Percentiles rank a stretch among this genome's conserved stretches.
Conservation (phyloP, 2,329 filamentous ascomycete genomes). For the Arachnomyces sp. region DNA sequence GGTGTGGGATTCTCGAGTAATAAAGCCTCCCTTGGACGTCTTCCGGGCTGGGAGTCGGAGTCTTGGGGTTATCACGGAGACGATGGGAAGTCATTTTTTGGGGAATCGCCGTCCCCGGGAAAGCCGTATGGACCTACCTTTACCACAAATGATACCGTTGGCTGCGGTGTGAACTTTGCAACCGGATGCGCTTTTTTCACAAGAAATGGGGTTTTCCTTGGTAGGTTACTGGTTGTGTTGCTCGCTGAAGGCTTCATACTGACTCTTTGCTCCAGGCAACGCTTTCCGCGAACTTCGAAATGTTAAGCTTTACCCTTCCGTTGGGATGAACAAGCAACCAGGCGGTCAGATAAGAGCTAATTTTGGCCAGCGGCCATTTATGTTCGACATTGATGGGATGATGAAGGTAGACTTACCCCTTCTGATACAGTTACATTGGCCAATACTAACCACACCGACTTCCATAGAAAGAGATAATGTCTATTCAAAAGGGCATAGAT, state of each 20-base stretch:
- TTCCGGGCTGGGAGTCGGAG: conserved; percentile 58
- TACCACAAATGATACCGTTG: conserved; percentile 51
- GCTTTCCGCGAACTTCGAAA: conserved; percentile 40
- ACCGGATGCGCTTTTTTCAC: conserved; percentile 57
- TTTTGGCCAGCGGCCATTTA: conserved; percentile 65
- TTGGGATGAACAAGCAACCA: conserved; percentile 57
- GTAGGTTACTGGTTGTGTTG: conserved; percentile 28
- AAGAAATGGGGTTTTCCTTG: conserved; percentile 52
- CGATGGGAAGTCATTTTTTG: conserved; percentile 55
- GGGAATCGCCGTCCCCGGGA: conserved; percentile 45
- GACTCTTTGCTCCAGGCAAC: conserved; percentile 42
- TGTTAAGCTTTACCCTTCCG: conserved; percentile 44
- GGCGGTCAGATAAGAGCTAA: conserved; percentile 52
- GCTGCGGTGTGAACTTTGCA: conserved; percentile 57
- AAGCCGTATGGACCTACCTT: conserved; percentile 55
- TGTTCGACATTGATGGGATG: conserved; percentile 84
- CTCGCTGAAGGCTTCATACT: neutral
- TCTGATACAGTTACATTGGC: no score
- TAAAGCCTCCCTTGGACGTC: conserved; percentile 51
- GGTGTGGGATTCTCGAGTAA: conserved; percentile 54
- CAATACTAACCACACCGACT: conserved; percentile 7
- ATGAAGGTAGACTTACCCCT: conserved; percentile 54
- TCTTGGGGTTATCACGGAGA: conserved; percentile 61
- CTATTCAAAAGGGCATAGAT: conserved; percentile 55
- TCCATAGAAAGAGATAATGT: conserved; percentile 51